Conservation (phyloP, 2,329 filamentous ascomycete species). For the Claviceps quebecensis region DNA sequence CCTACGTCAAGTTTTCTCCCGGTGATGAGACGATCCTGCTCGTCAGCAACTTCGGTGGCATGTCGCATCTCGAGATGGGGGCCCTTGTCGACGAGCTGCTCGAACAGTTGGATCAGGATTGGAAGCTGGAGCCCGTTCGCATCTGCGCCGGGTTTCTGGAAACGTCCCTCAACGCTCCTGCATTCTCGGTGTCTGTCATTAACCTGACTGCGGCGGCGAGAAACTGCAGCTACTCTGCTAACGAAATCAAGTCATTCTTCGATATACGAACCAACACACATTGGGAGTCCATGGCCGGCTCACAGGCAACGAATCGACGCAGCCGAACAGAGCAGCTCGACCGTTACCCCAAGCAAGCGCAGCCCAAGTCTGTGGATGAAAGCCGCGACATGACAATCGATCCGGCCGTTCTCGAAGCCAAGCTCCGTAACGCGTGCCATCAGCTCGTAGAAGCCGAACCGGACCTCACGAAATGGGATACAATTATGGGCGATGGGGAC, state of each 20-base stretch:
- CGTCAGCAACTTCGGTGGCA: constrained; percentile 45
- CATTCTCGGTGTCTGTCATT: constrained; percentile 54
- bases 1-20: constrained; percentile 32
- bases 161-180: constrained; percentile 58
- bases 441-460: constrained; percentile 44
- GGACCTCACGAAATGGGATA: constrained; percentile 49
- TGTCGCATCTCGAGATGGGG: constrained; percentile 42
- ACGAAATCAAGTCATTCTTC: constrained; percentile 47
- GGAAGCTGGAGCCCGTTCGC: constrained; percentile 36
- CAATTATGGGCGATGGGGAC: constrained; percentile 50
- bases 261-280: constrained; percentile 46
- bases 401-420: constrained; percentile 34
- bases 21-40: constrained; percentile 38
- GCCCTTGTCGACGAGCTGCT: constrained; percentile 40
- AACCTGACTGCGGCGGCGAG: constrained; percentile 37
- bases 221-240: constrained; percentile 30
- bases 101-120: constrained; percentile 31
- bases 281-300: constrained; percentile 38
- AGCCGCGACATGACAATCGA: constrained; percentile 35
- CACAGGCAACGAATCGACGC: constrained; percentile 22
- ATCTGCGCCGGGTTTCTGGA: constrained; percentile 51
- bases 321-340: constrained; percentile 30
- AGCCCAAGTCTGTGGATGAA: constrained; percentile 23
- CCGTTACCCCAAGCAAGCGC: constrained; percentile 14
- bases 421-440: constrained; percentile 39